Base-by-base conservation (phyloP, 2,329 filamentous ascomycete species). In the Cordyceps javanica region DNA sequence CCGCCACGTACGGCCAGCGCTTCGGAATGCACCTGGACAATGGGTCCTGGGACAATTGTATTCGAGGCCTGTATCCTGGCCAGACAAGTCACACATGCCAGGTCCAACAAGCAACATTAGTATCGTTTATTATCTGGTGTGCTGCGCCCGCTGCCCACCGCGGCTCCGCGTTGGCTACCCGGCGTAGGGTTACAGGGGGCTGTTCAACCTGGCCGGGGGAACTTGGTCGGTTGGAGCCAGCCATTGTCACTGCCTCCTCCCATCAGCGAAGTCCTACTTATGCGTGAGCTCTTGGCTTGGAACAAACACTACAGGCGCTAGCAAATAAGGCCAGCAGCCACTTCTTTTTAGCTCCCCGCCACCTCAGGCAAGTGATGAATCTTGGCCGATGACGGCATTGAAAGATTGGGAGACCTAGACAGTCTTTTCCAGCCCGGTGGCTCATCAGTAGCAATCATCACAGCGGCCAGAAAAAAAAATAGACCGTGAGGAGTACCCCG, bases 81-180 rank as follows among this genome's bases (percentile, higher is more conserved):
- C 7, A 28, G 25, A 28, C 25, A 10, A 28, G 30, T 19, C 11
- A 34, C 26, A 32, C 26, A 45, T 19, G 25, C 25, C 19, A 26
- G 16, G n/a, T 30, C n/a, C 26, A 34, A 52, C 30, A 52, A 41
- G 36, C 36, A 49, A 51, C 48, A 38, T n/a, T n/a, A n/a, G n/a
- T 28, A 52, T 52, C 36, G 41, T 39, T 41, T 21, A 52, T 41
- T 50, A 50, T 11, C 36, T 38, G 36, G 49, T 25, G 38, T 21
- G 28, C 19, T 54, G 38, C 39, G 36, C 51, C 19, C 50, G 50
- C n/a, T n/a, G n/a, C 26, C 50, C 51, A 14, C 51, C 51, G 51
- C 51, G 51, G 51, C 51, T 54, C 51, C 51, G 39, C 51, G 51
- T 45, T 54, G 39, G 39, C 21, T 36, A 5, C 39, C 51, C 51